phyloP scores from a whole-genome alignment of 2,329 filamentous ascomycete species.

The Fusarium austroafricanum region DNA sequence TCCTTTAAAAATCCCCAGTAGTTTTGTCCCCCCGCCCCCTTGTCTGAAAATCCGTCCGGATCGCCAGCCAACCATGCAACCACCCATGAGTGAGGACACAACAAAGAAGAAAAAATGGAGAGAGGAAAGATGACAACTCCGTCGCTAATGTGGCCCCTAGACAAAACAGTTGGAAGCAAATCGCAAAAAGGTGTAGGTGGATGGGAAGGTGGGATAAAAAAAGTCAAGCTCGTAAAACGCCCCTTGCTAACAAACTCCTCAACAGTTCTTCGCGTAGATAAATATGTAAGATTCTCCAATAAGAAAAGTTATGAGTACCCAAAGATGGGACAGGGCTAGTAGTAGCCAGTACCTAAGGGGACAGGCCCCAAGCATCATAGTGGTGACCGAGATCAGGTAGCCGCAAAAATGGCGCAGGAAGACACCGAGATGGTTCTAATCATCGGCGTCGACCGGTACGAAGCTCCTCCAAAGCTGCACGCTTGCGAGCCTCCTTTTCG shows the following conservation, averaged over 20 bases:
- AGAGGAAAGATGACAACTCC: conserved; percentile 50
- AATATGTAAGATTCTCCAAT: conserved; percentile 11
- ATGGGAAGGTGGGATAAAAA: conserved; percentile 1
- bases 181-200: conserved; percentile 8
- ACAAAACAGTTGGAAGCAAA: conserved; percentile 20
- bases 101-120: conserved; percentile 6
- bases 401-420: background rate
- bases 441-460: conserved; percentile 49
- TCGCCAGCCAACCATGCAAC: conserved; percentile 27
- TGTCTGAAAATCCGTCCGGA: conserved; percentile 9
- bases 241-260: conserved; percentile 32
- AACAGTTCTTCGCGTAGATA: conserved; percentile 36
- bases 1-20: conserved; percentile 5
- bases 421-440: background rate
- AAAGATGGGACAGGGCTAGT: background rate
- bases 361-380: background rate
- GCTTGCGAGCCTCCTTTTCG: conserved; percentile 69
- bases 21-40: conserved; percentile 10
- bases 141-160: conserved; percentile 53
- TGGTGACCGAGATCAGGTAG: background rate
- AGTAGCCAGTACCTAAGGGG: background rate
- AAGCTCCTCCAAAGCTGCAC: conserved; percentile 54
- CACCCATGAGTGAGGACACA: conserved; percentile 3
- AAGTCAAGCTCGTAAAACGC: conserved; percentile 34
- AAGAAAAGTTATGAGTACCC: background rate